Evolutionary conservation across 2,329 filamentous ascomycete genomes (phyloP), one percentile per base, ranked within the genome.

Genomic region (Fusarium longipes): DNA sequence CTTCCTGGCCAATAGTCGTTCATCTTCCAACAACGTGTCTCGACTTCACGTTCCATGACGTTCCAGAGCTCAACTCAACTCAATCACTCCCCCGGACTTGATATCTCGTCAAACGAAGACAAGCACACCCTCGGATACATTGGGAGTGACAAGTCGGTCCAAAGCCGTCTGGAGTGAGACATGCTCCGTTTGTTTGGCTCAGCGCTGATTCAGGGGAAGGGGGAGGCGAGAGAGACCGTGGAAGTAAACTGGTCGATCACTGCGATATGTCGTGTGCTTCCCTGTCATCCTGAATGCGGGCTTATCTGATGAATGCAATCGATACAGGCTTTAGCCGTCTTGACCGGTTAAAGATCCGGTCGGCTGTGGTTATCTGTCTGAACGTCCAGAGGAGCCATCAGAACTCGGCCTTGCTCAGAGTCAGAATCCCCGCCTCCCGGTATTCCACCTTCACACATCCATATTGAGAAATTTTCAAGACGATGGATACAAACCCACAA

Each of bases 21-120:
- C 65, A 54, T 42, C 56, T 53, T 44, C 33, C 45, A 55, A 68
- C 71, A 73, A 73, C 71, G 71, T 73, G 71, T 69, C 64, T 71
- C 22, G n/a, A 56, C 39, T 55, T 67, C 50, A 45, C 51, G 50
- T 59, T 60, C 64, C 61, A 62, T 64, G 45, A 61, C 54, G 54
- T 57, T 51, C 48, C 49, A 62, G 40, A 49, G 17, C 32, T 38
- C 45, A 49, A 45, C 65, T 58, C 59, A 61, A 65, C 50, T 9
- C 45, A 52, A 55, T 45, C 49, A 52, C 61, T 43, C 43, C 40
- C 48, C 65, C 29, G 55, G 39, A 29, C 50, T 39, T 25, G 12
- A 43, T 17, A 22, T 56, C 14, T 52, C 22, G 24, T 48, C 11
- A 33, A 60, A 45, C 32, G 20, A 47, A 33, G 22, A 38, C 32